Evolutionary conservation across 805 yeast species (phyloP), one percentile per base, ranked within the genome.

Genomic region (Cyberlindnera nakhonratchasimensis): DNA sequence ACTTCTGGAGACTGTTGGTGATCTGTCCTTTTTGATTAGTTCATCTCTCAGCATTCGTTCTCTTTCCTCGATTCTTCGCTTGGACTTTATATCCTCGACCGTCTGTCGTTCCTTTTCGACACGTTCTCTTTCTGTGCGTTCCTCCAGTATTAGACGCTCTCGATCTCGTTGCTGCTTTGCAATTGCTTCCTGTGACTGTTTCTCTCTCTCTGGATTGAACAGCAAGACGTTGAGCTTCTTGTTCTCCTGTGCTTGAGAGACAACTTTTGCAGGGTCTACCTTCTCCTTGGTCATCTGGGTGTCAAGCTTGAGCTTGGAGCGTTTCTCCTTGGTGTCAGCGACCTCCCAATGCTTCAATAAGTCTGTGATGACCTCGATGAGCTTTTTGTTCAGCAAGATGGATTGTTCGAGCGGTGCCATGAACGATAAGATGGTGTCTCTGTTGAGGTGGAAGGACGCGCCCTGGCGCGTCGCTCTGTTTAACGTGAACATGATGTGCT

Each of bases 401-500:
- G 51, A 43, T 2, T 43, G 46, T 4, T 35, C 39, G 2, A 53
- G 33, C 1, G 40, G 29, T 8, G 39, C 39, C 11, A 37, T 25
- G 29, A 68, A 63, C 24, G 69, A 74, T 8, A 56, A 39, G 1
- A 70, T 47, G 14, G 54, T 63, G 31, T 64, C 61, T 4, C 62
- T 42, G 24, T 55, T 63, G 5, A 60, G 47, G n/a, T 61, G 67
- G 44, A 54, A 63, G 26, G 34, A 42, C 2, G 75, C 55, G 32
- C 65, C 66, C 40, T 62, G 63, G 25, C 77, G 57, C 3, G 71
- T 52, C 28, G 66, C 65, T 34, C 73, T 59, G 1, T 74, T 64
- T 36, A 71, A 54, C 6, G 65, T 69, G 13, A 74, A 73, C 24
- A 71, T 59, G 16, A 72, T 52, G 9, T 66, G 66, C 4, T 74